phyloP scores from a whole-genome alignment of 495 filamentous ascomycete species.

The Xylaria intraflava region DNA sequence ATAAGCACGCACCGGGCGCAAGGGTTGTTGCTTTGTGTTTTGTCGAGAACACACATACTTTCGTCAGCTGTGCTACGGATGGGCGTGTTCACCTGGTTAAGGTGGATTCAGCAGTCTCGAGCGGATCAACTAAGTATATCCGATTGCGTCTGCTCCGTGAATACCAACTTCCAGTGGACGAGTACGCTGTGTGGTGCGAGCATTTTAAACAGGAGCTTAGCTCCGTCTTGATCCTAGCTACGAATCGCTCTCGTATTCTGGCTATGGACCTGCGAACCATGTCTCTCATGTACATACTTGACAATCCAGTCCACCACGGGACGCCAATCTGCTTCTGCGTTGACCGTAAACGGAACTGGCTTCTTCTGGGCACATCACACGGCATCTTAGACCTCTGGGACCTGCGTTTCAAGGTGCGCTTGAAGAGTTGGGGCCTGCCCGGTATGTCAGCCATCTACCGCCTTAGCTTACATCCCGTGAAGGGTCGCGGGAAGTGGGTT shows the following conservation, averaged over 20 bases:
- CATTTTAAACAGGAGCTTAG: slow-evolving; percentile 77
- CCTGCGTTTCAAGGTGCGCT: slow-evolving; percentile 78
- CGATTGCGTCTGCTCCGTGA: slow-evolving; percentile 69
- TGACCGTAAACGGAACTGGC: slow-evolving; percentile 78
- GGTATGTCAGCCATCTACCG: slow-evolving; percentile 77
- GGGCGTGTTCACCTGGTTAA: slow-evolving; percentile 86
- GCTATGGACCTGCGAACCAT: slow-evolving; percentile 87
- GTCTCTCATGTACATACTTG: slow-evolving; percentile 68
- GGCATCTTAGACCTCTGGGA: slow-evolving; percentile 95
- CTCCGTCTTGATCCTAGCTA: slow-evolving; percentile 79
- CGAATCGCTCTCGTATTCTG: slow-evolving; percentile 73
- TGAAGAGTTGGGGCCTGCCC: slow-evolving; percentile 85
- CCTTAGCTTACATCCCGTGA: slow-evolving; percentile 67
- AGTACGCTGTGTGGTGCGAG: slow-evolving; percentile 86
- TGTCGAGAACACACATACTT: slow-evolving; percentile 89
- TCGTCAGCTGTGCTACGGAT: slow-evolving; percentile 82
- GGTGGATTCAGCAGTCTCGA: slow-evolving; percentile 63
- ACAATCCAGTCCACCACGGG: slow-evolving; percentile 91
- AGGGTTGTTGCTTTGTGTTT: slow-evolving; percentile 79
- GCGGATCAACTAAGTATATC: slow-evolving; percentile 61
- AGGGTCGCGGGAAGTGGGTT: slow-evolving; percentile 70
- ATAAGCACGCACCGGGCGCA: slow-evolving; percentile 61
- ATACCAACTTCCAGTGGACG: slow-evolving; percentile 65
- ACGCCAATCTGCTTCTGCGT: slow-evolving; percentile 89
- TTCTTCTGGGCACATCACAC: slow-evolving; percentile 85